Evolutionary conservation across 768 basidiomycete species (phyloP), one percentile per base, ranked within the genome.

Genomic region (Boletus coccyginus): DNA sequence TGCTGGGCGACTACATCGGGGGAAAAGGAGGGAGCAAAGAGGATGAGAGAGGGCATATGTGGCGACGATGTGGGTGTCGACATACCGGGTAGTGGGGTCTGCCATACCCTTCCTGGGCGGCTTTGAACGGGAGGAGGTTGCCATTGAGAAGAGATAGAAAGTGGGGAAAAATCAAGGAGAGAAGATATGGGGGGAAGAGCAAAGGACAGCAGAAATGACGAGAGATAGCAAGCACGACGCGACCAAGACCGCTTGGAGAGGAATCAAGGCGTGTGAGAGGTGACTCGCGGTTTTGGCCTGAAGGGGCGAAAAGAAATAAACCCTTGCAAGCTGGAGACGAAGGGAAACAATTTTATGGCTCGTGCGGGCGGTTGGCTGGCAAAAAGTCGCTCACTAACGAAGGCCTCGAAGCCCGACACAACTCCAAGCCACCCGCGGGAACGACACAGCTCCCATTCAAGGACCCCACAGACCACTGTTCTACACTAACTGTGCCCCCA

Each of bases 51-150:
- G 43, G 53, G 55, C 32, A 58, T 50, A 56, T 53, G 62, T 57
- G 53, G 62, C 50, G 49, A 54, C 59, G 46, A 52, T 36, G 46
- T n/a, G 53, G 46, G 19, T 40, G 54, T 41, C 53, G 61, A 82
- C 84, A 74, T 74, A 77, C 83, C 78, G 74, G 70, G 75, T 60
- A 59, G 70, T 52, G 52, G 80, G 73, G 62, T 88, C 87, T 60
- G 82, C 75, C 61, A 76, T 74, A 49, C 83, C 85, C 70, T 85
- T 90, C 74, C 82, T 82, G 57, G 78, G 66, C 52, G 80, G 78
- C 74, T 88, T 90, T 61, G 80, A 69, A 71, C 88, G 79, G 65
- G 83, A 74, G 65, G 83, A 70, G 54, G 85, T 78, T 66, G 86
- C 82, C 87, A 90, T 90, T 60, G 63, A 51, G 56, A 61, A 61